A percentile compares a stretch with the other conserved stretches of the same genome.
phyloP scores from a whole-genome alignment of 2,329 filamentous ascomycete species.

The Fusarium sp. region DNA sequence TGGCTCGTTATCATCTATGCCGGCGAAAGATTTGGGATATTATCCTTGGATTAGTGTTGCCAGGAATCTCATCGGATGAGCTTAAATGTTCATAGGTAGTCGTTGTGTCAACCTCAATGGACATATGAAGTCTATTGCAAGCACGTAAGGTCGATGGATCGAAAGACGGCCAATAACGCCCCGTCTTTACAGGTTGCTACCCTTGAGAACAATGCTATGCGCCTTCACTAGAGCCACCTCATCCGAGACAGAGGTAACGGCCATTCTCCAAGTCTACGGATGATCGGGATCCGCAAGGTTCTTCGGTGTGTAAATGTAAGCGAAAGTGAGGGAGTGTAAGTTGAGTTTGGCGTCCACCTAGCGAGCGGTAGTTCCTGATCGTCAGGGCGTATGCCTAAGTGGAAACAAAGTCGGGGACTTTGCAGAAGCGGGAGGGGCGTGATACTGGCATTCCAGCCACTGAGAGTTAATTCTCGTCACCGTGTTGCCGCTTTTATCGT shows the following conservation, averaged over 20 bases:
- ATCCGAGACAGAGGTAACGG: too few species aligned
- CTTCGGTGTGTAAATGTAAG: not conserved
- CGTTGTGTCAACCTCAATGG: not conserved
- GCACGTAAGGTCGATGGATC: too few species aligned
- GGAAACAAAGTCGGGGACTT: slow-evolving; percentile 20
- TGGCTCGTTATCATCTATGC: slow-evolving; percentile 2
- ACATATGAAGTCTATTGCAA: not conserved
- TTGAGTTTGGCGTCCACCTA: not conserved
- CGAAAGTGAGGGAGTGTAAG: not conserved
- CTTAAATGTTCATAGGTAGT: not conserved
- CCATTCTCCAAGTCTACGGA: not conserved
- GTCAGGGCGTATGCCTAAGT: not conserved
- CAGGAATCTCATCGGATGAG: too few species aligned
- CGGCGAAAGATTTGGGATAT: not conserved
- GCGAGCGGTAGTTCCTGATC: slow-evolving; percentile 9
- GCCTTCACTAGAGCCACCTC: too few species aligned
- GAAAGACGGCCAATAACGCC: too few species aligned
- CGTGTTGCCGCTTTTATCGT: not conserved
- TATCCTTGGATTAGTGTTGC: not conserved
- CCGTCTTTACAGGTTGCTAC: too few species aligned
- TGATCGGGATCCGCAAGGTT: not conserved
- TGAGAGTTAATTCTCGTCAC: slow-evolving; percentile 6
- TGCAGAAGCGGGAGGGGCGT: slow-evolving; percentile 26
- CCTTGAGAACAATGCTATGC: too few species aligned
- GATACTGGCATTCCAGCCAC: slow-evolving; percentile 6